Conservation (phyloP, 306 rosid species). For the Myrica gale region DNA sequence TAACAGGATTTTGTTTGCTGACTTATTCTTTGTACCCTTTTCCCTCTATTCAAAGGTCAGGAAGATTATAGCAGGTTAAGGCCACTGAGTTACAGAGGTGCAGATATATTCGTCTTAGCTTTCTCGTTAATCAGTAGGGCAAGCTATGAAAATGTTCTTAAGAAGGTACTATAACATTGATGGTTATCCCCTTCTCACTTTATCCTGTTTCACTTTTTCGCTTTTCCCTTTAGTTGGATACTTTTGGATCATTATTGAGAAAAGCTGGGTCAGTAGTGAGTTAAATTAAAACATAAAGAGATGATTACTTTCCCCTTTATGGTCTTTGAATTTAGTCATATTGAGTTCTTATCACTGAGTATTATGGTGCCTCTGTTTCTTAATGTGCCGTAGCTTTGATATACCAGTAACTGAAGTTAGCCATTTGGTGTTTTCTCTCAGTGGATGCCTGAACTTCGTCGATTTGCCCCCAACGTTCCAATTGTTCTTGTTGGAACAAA, state of each 20-base stretch:
- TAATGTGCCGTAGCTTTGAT: constrained; percentile 8
- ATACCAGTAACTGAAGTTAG: constrained; percentile 11
- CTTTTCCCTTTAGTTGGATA: background rate
- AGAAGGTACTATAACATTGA: constrained; percentile 52
- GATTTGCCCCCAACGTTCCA: constrained; percentile 95
- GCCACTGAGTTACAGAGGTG: constrained; percentile 97
- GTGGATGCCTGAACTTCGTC: constrained; percentile 99
- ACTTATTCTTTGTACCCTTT: constrained; percentile 15
- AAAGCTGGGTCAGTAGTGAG: constrained; percentile 15
- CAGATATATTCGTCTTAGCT: constrained; percentile 85
- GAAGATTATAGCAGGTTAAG: constrained; percentile 98
- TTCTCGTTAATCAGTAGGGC: constrained; percentile 91
- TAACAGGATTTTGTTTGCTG: constrained; percentile 8
- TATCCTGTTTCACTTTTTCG: background rate
- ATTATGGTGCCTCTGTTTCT: background rate
- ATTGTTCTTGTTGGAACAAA: constrained; percentile 97
- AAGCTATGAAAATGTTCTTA: constrained; percentile 95
- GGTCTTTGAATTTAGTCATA: constrained; percentile 4
- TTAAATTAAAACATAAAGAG: background rate
- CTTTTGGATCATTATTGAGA: constrained; percentile 25
- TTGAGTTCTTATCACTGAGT: background rate
- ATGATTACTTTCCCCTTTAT: constrained; percentile 11
- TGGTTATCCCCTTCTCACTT: constrained; percentile 19
- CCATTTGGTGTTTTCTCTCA: constrained; percentile 33
- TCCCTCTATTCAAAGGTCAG: constrained; percentile 59